phyloP scores from a whole-genome alignment of 768 basidiomycete species.

The Hemileccinum impolitum region DNA sequence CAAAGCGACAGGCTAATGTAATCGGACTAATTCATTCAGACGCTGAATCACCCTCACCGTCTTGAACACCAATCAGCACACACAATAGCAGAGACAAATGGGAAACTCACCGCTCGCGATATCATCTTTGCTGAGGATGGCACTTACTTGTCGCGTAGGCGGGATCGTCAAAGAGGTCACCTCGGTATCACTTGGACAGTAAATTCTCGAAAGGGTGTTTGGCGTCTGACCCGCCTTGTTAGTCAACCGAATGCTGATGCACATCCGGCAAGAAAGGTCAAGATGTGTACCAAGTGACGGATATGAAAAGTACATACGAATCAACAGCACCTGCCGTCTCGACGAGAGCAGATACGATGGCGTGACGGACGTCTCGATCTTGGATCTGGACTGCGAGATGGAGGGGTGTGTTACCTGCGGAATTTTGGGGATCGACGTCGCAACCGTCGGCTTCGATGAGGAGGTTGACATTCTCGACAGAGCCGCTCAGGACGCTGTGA shows the following conservation, averaged over 20 bases:
- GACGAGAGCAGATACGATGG: constrained; percentile 23
- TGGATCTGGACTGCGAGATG: constrained; percentile 25
- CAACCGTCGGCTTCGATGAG: constrained; percentile 26
- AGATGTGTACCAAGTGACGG: neutral
- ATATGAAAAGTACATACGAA: constrained; percentile 15
- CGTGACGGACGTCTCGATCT: constrained; percentile 11
- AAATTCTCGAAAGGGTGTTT: constrained; percentile 20
- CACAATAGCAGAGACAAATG: neutral
- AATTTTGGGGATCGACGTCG: constrained; percentile 28
- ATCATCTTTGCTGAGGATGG: constrained; percentile 13
- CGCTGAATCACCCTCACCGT: constrained; percentile 2
- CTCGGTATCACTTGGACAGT: constrained; percentile 14
- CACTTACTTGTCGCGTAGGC: constrained; percentile 11
- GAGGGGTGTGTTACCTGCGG: constrained; percentile 25
- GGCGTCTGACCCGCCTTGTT: constrained; percentile 29
- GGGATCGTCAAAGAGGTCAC: constrained; percentile 19
- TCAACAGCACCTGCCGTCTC: constrained; percentile 21
- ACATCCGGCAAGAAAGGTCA: neutral
- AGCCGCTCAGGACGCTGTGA: constrained; percentile 15
- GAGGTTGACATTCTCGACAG: constrained; percentile 18
- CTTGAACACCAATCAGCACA: constrained; percentile 4
- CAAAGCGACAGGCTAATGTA: no score
- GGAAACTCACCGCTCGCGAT: constrained; percentile 18
- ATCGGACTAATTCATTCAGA: neutral
- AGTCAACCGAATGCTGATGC: constrained; percentile 19